A percentile compares a stretch with the other conserved stretches of the same genome.
Conservation (phyloP, 768 basidiomycete species). For the Podaxis sp. region DNA sequence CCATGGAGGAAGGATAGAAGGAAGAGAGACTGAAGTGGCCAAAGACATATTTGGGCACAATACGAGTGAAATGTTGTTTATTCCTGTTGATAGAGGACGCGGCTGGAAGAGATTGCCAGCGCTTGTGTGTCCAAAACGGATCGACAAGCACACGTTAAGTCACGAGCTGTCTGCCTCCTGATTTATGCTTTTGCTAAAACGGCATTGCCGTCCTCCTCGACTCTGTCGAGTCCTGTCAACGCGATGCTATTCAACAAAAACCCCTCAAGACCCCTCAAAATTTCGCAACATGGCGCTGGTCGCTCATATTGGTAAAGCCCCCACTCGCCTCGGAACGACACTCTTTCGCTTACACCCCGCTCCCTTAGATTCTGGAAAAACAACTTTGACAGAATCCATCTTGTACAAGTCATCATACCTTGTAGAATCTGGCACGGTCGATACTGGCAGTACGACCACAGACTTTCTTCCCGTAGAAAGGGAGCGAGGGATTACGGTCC, state of each 20-base stretch:
- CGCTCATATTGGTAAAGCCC: constrained; percentile 76
- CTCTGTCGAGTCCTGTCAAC: background rate
- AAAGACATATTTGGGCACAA: constrained; percentile 14
- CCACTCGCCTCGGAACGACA: constrained; percentile 4
- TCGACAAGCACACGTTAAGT: background rate
- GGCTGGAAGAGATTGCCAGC: too few relatives aligned
- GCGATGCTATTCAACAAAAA: constrained; percentile 31
- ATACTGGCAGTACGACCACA: constrained; percentile 87
- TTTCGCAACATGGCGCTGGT: constrained; percentile 82
- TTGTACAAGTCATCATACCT: constrained; percentile 75
- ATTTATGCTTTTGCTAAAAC: constrained; percentile 9
- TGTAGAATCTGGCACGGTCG: constrained; percentile 75
- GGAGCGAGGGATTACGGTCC: constrained; percentile 89
- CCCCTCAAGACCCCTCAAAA: constrained; percentile 38
- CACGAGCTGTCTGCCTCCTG: background rate
- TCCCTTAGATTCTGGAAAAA: constrained; percentile 79
- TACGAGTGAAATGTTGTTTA: constrained; percentile 11
- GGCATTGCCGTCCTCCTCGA: constrained; percentile 10
- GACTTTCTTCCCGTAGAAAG: constrained; percentile 89
- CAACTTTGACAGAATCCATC: constrained; percentile 86
- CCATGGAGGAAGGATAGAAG: constrained; percentile 28
- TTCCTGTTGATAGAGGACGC: constrained; percentile 6
- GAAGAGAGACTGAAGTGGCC: constrained; percentile 15
- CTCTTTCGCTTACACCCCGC: constrained; percentile 8
- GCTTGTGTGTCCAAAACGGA: background rate